A percentile compares a stretch with the other conserved stretches of the same genome.
phyloP scores from a whole-genome alignment of 257 asterid genomes.

The Perilla frutescens region DNA sequence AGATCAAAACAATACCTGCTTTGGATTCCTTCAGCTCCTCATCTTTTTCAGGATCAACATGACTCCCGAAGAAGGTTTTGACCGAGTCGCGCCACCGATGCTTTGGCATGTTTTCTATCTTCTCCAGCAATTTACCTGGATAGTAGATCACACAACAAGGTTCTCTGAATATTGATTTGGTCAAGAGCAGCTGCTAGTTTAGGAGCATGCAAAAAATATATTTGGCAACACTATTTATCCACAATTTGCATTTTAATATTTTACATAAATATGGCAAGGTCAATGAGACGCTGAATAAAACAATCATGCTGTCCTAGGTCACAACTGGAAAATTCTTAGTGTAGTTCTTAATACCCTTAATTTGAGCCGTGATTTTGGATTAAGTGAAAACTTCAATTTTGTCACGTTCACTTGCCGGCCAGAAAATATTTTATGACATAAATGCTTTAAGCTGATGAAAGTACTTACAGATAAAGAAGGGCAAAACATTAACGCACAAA shows the following conservation, averaged over 20 bases:
- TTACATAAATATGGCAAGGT: no score
- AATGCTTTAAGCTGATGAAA: not conserved
- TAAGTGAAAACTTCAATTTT: not conserved
- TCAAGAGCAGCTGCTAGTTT: no score
- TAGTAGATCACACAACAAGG: constrained; percentile 25
- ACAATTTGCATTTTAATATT: no score
- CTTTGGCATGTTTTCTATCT: constrained; percentile 59
- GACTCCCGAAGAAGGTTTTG: constrained; percentile 57
- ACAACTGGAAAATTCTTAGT: not conserved
- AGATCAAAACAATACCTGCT: constrained; percentile 58
- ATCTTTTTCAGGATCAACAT: constrained; percentile 62
- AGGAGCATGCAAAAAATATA: not conserved
- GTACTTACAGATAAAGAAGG: constrained; percentile 26
- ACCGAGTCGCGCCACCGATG: constrained; percentile 54
- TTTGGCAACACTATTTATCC: not conserved
- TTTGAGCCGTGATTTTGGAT: constrained; percentile 27
- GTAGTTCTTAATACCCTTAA: constrained; percentile 22
- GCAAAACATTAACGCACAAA: constrained; percentile 18
- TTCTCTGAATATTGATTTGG: constrained; percentile 5
- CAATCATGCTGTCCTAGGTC: constrained; percentile 16
- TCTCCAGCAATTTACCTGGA: constrained; percentile 40
- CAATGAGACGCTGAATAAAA: constrained; percentile 11
- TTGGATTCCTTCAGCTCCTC: constrained; percentile 74
- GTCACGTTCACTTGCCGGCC: not conserved
- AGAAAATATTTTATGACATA: not conserved